These are phyloP conservation scores for Lactifluus volemus DNA, from an alignment of 768 basidiomycete genomes.

Conservation along the genomic window DNA sequence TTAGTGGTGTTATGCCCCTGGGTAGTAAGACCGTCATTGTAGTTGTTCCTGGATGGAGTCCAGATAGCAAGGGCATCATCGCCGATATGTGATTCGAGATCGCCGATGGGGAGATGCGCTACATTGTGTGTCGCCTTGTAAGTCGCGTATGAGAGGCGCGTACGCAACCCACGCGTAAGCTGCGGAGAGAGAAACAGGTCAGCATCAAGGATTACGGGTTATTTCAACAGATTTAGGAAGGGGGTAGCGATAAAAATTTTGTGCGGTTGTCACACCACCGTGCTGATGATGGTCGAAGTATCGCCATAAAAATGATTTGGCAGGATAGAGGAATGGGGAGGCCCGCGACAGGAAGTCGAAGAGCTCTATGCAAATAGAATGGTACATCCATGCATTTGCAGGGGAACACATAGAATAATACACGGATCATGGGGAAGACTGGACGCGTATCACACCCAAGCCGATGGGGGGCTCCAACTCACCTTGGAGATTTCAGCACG, in stretches of 20 bases:
- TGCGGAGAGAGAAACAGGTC: constrained; percentile 29
- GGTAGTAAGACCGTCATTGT: constrained; percentile 45
- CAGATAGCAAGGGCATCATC: constrained; percentile 28
- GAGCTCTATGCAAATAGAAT: background rate
- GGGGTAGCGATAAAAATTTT: background rate
- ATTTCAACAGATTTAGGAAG: background rate
- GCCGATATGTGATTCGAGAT: constrained; percentile 57
- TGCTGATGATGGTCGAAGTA: background rate
- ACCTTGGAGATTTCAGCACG: constrained; percentile 77
- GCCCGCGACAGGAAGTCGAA: background rate
- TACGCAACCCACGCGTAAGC: constrained; percentile 74
- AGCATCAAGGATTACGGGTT: constrained; percentile 11
- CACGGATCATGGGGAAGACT: constrained; percentile 10
- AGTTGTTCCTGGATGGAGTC: constrained; percentile 27
- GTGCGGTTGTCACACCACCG: background rate
- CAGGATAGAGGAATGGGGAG: background rate
- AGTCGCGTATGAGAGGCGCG: constrained; percentile 74
- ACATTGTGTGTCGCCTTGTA: constrained; percentile 77
- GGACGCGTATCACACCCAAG: constrained; percentile 16
- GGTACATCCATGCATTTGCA: background rate
- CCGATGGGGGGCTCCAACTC: constrained; percentile 31
- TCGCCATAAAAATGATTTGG: background rate
- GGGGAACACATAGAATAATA: background rate
- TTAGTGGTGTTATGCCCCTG: constrained; percentile 36
- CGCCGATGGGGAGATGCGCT: constrained; percentile 53